A percentile compares a stretch with the other conserved stretches of the same genome.
phyloP scores from a whole-genome alignment of 495 filamentous ascomycete species.

The Neurospora tetrasperma region DNA sequence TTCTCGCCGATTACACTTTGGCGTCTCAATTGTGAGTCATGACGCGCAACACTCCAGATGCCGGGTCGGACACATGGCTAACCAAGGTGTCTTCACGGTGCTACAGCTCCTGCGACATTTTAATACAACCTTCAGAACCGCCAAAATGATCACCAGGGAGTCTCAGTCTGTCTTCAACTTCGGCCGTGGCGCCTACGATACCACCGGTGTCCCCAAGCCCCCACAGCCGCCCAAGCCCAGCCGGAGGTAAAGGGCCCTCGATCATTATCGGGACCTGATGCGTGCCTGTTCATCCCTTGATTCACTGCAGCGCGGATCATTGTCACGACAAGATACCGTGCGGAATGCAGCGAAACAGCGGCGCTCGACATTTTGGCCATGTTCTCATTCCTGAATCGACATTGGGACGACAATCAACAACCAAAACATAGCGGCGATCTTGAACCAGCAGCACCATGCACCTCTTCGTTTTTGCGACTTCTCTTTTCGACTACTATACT shows the following conservation, averaged over 20 bases:
- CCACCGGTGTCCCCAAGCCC: constrained; percentile 45
- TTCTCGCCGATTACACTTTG: neutral
- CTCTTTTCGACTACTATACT: constrained; percentile 9
- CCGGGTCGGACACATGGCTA: constrained; percentile 10
- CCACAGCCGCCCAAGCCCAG: constrained; percentile 40
- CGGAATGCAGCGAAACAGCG: neutral
- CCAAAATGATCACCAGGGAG: constrained; percentile 39
- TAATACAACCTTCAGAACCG: constrained; percentile 2
- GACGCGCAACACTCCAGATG: neutral
- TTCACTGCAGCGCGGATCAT: constrained; percentile 2
- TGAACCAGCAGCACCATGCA: neutral
- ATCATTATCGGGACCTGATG: neutral
- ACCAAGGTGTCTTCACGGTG: constrained; percentile 8
- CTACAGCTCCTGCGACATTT: constrained; percentile 5
- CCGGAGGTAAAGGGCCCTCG: constrained; percentile 20
- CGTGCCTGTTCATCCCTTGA: constrained; percentile 12
- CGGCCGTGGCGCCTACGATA: constrained; percentile 48
- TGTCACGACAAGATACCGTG: constrained; percentile 1
- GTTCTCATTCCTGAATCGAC: neutral
- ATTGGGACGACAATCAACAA: neutral
- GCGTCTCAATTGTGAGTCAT: constrained; percentile 1
- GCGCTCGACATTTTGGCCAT: neutral
- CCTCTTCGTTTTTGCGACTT: constrained; percentile 1
- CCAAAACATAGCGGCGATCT: neutral
- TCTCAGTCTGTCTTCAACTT: constrained; percentile 35